These are phyloP conservation scores for Capronia coronata DNA, from an alignment of 2,329 filamentous ascomycete genomes.

Conservation along the genomic window DNA sequence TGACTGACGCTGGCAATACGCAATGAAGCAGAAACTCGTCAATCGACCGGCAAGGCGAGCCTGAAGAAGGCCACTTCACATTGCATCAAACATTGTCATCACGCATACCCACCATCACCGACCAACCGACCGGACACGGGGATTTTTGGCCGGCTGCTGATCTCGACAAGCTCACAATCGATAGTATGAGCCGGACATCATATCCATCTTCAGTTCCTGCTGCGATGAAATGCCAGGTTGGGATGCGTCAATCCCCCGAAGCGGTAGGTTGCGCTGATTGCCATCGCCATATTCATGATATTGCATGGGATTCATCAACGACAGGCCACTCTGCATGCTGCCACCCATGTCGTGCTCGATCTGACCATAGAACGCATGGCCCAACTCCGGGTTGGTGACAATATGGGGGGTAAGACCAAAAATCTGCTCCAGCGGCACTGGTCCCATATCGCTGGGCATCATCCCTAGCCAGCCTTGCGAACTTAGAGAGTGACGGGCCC, in stretches of 20 bases:
- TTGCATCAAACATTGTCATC: too few relatives aligned
- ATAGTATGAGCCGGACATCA: slow-evolving; percentile 6
- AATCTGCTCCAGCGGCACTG: slow-evolving; percentile 13
- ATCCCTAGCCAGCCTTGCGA: slow-evolving; percentile 12
- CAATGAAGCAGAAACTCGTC: background rate
- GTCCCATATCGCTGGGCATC: slow-evolving; percentile 15
- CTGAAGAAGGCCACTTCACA: too few relatives aligned
- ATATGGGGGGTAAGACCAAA: slow-evolving; percentile 12
- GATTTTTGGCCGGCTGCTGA: too few relatives aligned
- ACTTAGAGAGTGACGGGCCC: slow-evolving; percentile 1
- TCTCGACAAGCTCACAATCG: background rate
- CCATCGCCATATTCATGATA: slow-evolving; percentile 13
- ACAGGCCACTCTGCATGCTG: slow-evolving; percentile 4
- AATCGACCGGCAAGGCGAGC: background rate
- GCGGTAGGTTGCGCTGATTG: slow-evolving; percentile 6
- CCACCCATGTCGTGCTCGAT: slow-evolving; percentile 9
- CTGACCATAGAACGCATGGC: slow-evolving; percentile 8
- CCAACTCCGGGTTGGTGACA: slow-evolving; percentile 5
- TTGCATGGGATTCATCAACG: slow-evolving; percentile 11
- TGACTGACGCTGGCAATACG: background rate
- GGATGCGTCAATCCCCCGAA: slow-evolving; percentile 2
- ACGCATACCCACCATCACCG: too few relatives aligned
- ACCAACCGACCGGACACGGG: too few relatives aligned
- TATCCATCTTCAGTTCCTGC: slow-evolving; percentile 10
- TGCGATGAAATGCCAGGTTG: slow-evolving; percentile 4